These are phyloP conservation scores for Podospora australis DNA, from an alignment of 495 filamentous ascomycete genomes.

Conservation along the genomic window DNA sequence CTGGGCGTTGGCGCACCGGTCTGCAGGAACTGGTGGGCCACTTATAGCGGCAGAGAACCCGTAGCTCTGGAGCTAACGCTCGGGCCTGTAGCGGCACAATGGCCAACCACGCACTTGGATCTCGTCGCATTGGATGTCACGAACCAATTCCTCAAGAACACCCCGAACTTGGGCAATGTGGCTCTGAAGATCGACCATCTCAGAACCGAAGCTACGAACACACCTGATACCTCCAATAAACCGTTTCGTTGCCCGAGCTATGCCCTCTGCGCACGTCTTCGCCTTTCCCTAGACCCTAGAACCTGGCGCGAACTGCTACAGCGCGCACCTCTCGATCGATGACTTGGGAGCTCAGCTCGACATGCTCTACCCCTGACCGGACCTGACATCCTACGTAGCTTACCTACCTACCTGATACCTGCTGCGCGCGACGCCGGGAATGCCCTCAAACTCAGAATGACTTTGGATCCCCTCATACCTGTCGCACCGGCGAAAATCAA, in stretches of 20 bases:
- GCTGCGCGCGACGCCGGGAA: slow-evolving; percentile 11
- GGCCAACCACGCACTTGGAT: neutral
- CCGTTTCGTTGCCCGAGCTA: too few relatives aligned
- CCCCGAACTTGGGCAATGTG: too few relatives aligned
- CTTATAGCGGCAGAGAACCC: slow-evolving; percentile 12
- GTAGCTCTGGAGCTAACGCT: slow-evolving; percentile 1
- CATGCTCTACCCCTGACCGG: slow-evolving; percentile 14
- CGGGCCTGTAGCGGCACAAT: neutral
- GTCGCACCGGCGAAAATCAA: slow-evolving; percentile 83
- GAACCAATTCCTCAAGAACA: neutral
- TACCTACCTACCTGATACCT: too few relatives aligned
- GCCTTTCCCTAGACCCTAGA: too few relatives aligned
- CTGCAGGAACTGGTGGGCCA: slow-evolving; percentile 3
- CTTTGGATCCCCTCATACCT: slow-evolving; percentile 77
- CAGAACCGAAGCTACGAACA: too few relatives aligned
- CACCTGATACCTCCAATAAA: too few relatives aligned
- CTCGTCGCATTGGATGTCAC: neutral
- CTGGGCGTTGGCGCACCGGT: neutral
- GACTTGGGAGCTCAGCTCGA: slow-evolving; percentile 14
- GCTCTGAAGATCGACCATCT: too few relatives aligned
- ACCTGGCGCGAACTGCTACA: too few relatives aligned
- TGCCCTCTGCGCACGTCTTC: too few relatives aligned
- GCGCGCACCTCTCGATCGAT: slow-evolving; percentile 13
- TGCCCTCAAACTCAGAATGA: slow-evolving; percentile 57
- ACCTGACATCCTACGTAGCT: slow-evolving; percentile 3